Conservation (phyloP, 1,284 basidiomycete genomes). For the Anthracocystis panici-leucophaei region DNA sequence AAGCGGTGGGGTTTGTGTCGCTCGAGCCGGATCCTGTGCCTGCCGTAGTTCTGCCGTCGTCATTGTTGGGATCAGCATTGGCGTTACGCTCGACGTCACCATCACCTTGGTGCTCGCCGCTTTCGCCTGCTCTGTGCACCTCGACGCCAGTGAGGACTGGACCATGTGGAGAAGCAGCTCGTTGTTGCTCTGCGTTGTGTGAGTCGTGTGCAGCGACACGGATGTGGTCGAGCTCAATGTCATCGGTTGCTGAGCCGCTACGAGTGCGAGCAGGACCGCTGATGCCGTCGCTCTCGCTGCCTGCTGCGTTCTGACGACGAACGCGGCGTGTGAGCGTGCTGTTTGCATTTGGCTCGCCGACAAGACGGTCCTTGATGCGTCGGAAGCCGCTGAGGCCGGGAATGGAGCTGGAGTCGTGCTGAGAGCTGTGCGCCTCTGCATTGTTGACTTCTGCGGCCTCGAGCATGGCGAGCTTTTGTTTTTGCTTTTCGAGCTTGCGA, state of each 20-base stretch:
- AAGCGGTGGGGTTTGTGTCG: slow-evolving; percentile 59
- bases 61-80: slow-evolving; percentile 16
- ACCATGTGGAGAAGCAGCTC: neutral
- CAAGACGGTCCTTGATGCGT: slow-evolving; percentile 46
- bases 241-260: slow-evolving; percentile 19
- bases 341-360: slow-evolving; percentile 29
- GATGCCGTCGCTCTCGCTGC: slow-evolving; percentile 18
- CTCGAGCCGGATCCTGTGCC: slow-evolving; percentile 49
- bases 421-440: slow-evolving; percentile 42
- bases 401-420: slow-evolving; percentile 50
- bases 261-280: slow-evolving; percentile 3
- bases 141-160: slow-evolving; percentile 21
- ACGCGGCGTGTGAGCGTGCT: slow-evolving; percentile 36
- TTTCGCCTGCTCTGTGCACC: slow-evolving; percentile 10
- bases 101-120: slow-evolving; percentile 11
- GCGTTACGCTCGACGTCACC: slow-evolving; percentile 15
- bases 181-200: neutral
- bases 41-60: slow-evolving; percentile 52
- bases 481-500: slow-evolving; percentile 51
- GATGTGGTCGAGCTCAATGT: slow-evolving; percentile 48
- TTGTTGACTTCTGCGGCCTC: slow-evolving; percentile 25
- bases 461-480: slow-evolving; percentile 37
- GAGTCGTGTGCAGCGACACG: slow-evolving; percentile 20
- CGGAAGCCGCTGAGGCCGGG: slow-evolving; percentile 49
- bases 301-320: slow-evolving; percentile 26